phyloP scores from a whole-genome alignment of 345 rosid genomes.

The Salix dunnii region DNA sequence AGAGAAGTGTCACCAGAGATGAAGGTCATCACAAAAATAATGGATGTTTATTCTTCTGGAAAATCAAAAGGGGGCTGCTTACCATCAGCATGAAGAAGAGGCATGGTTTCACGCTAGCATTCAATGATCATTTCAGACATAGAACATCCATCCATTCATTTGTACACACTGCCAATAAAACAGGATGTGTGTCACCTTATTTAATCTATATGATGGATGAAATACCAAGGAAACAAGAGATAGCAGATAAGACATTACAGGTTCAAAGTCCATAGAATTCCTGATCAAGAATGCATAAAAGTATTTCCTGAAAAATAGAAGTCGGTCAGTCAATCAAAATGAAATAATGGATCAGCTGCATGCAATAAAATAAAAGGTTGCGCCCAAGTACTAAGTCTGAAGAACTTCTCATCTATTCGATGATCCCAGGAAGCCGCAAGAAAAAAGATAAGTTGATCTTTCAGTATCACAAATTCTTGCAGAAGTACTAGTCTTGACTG shows the following conservation, averaged over 20 bases:
- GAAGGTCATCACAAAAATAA: background rate
- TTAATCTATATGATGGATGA: background rate
- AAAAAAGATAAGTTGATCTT: background rate
- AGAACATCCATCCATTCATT: background rate
- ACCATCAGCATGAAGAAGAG: background rate
- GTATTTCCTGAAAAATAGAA: constrained; percentile 1
- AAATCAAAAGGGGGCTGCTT: background rate
- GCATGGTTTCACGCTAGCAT: background rate
- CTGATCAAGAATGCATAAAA: background rate
- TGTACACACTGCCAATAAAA: background rate
- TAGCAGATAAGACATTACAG: background rate
- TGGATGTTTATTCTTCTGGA: background rate
- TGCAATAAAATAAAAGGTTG: background rate
- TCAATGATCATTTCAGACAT: background rate
- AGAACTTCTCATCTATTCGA: background rate
- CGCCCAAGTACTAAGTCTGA: background rate
- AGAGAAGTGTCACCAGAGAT: background rate
- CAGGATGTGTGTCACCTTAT: background rate
- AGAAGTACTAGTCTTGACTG: background rate
- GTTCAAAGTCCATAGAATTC: background rate
- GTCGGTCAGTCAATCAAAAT: background rate
- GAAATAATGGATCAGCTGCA: background rate
- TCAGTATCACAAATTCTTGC: background rate
- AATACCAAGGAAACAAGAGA: background rate
- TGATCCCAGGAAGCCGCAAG: background rate